Conservation (phyloP, 2,329 filamentous ascomycete genomes). For the Neophaeococcomyces aloes region DNA sequence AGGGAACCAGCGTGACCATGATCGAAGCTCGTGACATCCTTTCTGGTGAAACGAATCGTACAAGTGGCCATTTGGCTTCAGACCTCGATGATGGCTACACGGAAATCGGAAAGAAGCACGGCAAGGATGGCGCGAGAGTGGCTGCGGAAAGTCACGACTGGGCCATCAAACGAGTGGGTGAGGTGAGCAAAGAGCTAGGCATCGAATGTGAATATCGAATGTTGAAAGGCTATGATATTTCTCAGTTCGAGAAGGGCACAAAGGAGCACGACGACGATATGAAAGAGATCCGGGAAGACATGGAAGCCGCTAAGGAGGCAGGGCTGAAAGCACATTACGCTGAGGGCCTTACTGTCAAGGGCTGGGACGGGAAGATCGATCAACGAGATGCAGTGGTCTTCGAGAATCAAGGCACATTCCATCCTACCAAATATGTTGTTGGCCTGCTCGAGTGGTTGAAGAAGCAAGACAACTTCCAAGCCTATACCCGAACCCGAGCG, state of each 20-base stretch:
- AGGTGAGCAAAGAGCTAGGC: conserved; percentile 38
- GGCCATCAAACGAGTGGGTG: conserved; percentile 43
- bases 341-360: conserved; percentile 38
- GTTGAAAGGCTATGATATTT: conserved; percentile 41
- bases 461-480: conserved; percentile 43
- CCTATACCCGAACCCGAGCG: conserved; percentile 43
- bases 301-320: conserved; percentile 33
- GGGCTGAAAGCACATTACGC: conserved; percentile 33
- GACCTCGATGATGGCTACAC: conserved; percentile 45
- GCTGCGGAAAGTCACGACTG: conserved; percentile 47
- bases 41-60: conserved; percentile 41
- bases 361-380: conserved; percentile 43
- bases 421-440: conserved; percentile 46
- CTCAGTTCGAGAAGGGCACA: conserved; percentile 36
- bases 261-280: conserved; percentile 38
- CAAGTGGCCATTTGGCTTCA: conserved; percentile 45
- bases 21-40: conserved; percentile 46
- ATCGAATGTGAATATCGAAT: conserved; percentile 49
- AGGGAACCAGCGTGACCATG: conserved; percentile 41
- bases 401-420: conserved; percentile 43
- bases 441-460: conserved; percentile 44
- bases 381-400: conserved; percentile 43
- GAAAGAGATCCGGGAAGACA: conserved; percentile 37
- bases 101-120: conserved; percentile 44
- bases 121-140: conserved; percentile 37